Percentiles rank a stretch among this genome's conserved stretches.
These are phyloP conservation scores for Aphanomyces invadans DNA, from an alignment of 352 stramenopile species.

Conservation along the genomic window DNA sequence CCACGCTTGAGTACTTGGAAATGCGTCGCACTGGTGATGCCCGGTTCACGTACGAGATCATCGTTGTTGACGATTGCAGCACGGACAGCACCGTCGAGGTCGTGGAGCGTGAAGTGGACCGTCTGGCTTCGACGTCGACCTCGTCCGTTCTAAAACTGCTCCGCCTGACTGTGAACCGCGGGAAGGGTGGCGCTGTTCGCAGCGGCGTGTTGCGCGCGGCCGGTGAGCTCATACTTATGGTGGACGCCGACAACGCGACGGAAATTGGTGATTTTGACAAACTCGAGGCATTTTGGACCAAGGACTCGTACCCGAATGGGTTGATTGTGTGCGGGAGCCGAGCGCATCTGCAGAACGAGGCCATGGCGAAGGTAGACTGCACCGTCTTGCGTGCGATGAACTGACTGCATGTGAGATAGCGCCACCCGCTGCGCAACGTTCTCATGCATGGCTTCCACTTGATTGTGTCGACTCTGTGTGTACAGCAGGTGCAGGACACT, in stretches of 20 bases:
- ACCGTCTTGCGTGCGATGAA: background rate
- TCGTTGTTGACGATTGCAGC: slow-evolving; percentile 91
- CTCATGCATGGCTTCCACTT: slow-evolving; percentile 91
- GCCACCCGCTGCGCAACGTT: slow-evolving; percentile 80
- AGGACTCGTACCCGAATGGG: slow-evolving; percentile 28
- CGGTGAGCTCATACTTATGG: slow-evolving; percentile 82
- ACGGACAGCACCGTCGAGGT: slow-evolving; percentile 72
- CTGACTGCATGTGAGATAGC: slow-evolving; percentile 24
- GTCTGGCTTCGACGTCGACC: slow-evolving; percentile 28
- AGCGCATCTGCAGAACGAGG: slow-evolving; percentile 80
- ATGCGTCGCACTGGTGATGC: slow-evolving; percentile 39
- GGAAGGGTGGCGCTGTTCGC: slow-evolving; percentile 87
- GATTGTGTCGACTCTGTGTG: slow-evolving; percentile 82
- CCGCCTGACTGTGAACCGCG: slow-evolving; percentile 77
- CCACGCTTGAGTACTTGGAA: slow-evolving; percentile 84
- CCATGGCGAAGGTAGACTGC: slow-evolving; percentile 53
- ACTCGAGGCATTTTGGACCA: slow-evolving; percentile 36
- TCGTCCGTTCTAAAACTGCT: slow-evolving; percentile 70
- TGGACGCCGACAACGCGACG: slow-evolving; percentile 90
- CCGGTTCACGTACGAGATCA: slow-evolving; percentile 80
- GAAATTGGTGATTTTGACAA: slow-evolving; percentile 86
- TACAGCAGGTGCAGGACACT: slow-evolving; percentile 85
- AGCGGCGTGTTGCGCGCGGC: slow-evolving; percentile 81
- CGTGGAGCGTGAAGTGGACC: slow-evolving; percentile 45
- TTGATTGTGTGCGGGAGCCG: slow-evolving; percentile 87